Percentiles rank a stretch among this genome's conserved stretches.
Conservation (phyloP, 2,329 filamentous ascomycete species). For the Fusarium coicis region DNA sequence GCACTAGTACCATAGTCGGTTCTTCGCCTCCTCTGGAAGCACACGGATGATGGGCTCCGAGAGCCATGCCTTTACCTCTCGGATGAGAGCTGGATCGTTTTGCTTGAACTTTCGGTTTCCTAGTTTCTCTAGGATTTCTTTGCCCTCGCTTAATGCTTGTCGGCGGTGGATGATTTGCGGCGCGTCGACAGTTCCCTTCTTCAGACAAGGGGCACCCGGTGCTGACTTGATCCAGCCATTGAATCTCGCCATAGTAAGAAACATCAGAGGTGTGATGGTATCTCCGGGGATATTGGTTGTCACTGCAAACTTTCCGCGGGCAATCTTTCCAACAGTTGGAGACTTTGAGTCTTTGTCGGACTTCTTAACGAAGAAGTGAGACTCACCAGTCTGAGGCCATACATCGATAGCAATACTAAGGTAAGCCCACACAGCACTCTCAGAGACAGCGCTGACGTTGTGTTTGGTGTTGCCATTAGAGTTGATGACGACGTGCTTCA, state of each 20-base stretch:
- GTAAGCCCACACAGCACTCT: not conserved
- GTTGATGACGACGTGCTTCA: not conserved
- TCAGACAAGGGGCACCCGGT: not conserved
- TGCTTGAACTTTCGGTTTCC: conserved; percentile 3
- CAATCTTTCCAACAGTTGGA: not conserved
- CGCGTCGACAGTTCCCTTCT: not conserved
- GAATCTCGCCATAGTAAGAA: not conserved
- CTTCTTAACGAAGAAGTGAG: conserved; percentile 2
- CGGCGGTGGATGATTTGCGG: not conserved
- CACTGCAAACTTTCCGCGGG: not conserved
- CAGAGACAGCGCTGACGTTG: not conserved
- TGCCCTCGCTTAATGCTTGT: not conserved
- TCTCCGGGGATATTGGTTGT: not conserved
- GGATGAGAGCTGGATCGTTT: not conserved
- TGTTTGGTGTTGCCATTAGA: not conserved
- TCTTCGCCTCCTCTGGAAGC: conserved; percentile 8
- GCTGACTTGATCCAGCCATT: not conserved
- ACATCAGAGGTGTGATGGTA: not conserved
- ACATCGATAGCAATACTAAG: not conserved
- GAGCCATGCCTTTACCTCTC: conserved; percentile 1
- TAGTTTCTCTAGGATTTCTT: not conserved
- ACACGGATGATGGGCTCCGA: not conserved
- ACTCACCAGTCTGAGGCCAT: not conserved
- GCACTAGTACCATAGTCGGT: conserved; percentile 8
- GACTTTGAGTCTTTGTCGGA: not conserved